Base-by-base conservation (phyloP, 768 basidiomycete species). In the Antrodiella citrinella region DNA sequence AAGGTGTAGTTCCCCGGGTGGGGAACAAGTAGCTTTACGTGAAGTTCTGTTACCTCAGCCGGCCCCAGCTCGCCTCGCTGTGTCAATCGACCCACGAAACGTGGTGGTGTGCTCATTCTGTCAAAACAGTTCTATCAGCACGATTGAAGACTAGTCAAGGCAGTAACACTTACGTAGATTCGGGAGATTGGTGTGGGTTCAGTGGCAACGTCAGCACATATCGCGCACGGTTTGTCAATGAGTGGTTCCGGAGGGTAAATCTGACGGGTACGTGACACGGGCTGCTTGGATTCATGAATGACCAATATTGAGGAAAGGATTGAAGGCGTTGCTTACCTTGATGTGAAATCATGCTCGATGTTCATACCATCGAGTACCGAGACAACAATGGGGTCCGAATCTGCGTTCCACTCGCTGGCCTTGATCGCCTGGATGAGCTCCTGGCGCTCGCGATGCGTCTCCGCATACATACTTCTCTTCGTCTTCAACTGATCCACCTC, bases 391-490 rank as follows among this genome's bases (percentile, higher is more conserved):
- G 92, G 91, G 59, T 92, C 79, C 72, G 80, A 84, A 65, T 93
- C 89, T 12, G 65, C 59, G 54, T 91, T 91, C 80, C 92, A 85
- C 62, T 85, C 81, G 52, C 83, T 84, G 3, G 71, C 65, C 26
- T 79, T 71, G 39, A 96, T 75, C 7, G 82, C 79, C 45, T 80
- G 71, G 47, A 94, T 59, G 25, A 94, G 67, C 46, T 81, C 80
- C 55, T 65, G 63, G 60, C 80, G 81, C 65, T 92, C 82, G 44
- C 85, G 73, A 53, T 77, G 79, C 3, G 92, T 95, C 70, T 97
- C 91, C 19, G 90, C 91, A 61, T 91, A 97, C 78, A 96, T 91
- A 54, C 80, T 90, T 42, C 91, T 77, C 52, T 82, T 86, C 20
- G 74, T 74, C 65, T 88, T 87, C 10, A 75, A 74, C 42, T 67